A percentile compares a stretch with the other conserved stretches of the same genome.
Evolutionary conservation across 768 basidiomycete species (phyloP).

Genomic region (Leccinum subgranulosum): DNA sequence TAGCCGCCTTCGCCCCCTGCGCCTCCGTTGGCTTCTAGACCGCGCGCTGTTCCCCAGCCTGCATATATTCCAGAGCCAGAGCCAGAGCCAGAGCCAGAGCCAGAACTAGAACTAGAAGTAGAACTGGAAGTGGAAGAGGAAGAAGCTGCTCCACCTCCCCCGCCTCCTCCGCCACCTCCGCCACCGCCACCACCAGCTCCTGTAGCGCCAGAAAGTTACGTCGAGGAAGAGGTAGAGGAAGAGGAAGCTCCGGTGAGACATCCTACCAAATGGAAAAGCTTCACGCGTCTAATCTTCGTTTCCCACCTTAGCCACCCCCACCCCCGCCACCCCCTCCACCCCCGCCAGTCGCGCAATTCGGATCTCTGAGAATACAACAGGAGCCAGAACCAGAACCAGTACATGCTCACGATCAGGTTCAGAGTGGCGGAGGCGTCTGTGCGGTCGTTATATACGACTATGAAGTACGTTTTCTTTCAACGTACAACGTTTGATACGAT

Average conservation of each 20-base stretch:
- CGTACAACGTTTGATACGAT: neutral
- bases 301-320: slow-evolving; percentile 10
- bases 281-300: neutral
- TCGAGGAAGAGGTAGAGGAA: slow-evolving; percentile 12
- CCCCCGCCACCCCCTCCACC: slow-evolving; percentile 39
- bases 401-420: slow-evolving; percentile 12
- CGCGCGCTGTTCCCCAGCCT: slow-evolving; percentile 17
- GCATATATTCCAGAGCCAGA: slow-evolving; percentile 19
- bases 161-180: slow-evolving; percentile 28
- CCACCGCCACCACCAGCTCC: slow-evolving; percentile 14
- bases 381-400: slow-evolving; percentile 34
- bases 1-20: slow-evolving; percentile 30
- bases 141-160: slow-evolving; percentile 9
- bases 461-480: slow-evolving; percentile 41
- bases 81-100: slow-evolving; percentile 11
- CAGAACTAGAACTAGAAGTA: too few species aligned
- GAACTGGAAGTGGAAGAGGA: slow-evolving; percentile 14
- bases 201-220: slow-evolving; percentile 14
- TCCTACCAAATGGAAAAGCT: neutral
- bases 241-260: slow-evolving; percentile 8
- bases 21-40: slow-evolving; percentile 20
- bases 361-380: slow-evolving; percentile 28
- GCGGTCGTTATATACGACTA: slow-evolving; percentile 84
- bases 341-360: slow-evolving; percentile 35
- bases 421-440: slow-evolving; percentile 45